Evolutionary conservation across 116 monocot genomes (phyloP), one percentile per base, ranked within the genome.

Genomic region (Posidonia oceanica): DNA sequence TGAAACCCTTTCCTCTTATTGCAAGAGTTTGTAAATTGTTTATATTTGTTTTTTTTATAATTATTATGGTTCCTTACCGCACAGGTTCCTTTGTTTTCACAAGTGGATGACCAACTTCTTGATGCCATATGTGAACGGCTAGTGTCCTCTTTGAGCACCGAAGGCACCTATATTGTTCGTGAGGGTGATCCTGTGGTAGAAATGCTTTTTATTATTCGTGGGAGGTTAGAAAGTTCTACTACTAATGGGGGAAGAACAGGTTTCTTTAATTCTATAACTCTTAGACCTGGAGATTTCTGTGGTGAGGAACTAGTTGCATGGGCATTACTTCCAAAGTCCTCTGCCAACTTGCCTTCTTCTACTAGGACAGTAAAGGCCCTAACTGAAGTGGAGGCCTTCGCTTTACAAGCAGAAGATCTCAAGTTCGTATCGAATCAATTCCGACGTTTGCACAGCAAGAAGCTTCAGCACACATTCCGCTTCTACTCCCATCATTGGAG

Each of bases 171-270:
- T 40, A 87, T 97, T 21, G 87, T 89, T 18, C 84, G 89, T 14
- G 92, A 97, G 75, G 97, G 97, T 7, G 92, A 92, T 48, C 97
- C 97, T 5, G 92, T 89, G 29, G 85, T 83, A 4, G 92, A 97
- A 58, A 92, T 97, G 92, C 83, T 97, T n/a, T 97, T 97, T 63
- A 77, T 97, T n/a, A 87, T 92, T 41, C 83, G 97, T 2, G 92
- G 97, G 14, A 78, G 80, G 58, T 67, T 97, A 5, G 92, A 92
- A 73, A 97, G 97, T 77, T 97, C 82, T 20, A 97, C 96, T 2
- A 97, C 92, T 16, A 87, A 91, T 59, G 92, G 89, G 0, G 92
- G 97, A 56, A 77, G 81, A 48, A 91, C 86, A 0, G 97, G 89
- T 41, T 97, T 89, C 83, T 97, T 92, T 76, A 89, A 97, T 42